Evolutionary conservation across 2,329 filamentous ascomycete species (phyloP), one percentile per base, ranked within the genome.

Genomic region (Pezicula rhizophila): DNA sequence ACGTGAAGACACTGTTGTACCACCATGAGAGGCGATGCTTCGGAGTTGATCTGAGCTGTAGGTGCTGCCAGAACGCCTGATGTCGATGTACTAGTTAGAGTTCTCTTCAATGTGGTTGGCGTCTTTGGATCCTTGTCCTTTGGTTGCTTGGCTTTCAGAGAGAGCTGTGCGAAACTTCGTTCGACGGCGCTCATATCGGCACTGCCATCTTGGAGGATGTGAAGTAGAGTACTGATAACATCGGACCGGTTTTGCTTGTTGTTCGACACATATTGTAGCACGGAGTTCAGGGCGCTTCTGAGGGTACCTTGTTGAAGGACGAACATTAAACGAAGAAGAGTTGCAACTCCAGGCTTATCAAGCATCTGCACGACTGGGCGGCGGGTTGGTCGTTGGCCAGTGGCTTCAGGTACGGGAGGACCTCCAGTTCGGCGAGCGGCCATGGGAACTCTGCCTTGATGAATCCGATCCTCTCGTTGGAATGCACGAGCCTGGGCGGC

Each of bases 291-390:
- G 51, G 89, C 87, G 53, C 78, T 82, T 57, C 90, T 88, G 43
- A 93, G 85, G 53, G 88, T 93, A 18, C 88, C 89, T 55, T 92
- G 88, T 57, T 96, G 89, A 42, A 89, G 87, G 60, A 97, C 90
- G 66, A 99, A 99, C 92, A 99, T 96, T 8, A 99, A 78, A n/a
- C 95, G 88, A 39, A 99, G 77, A 31, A 99, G 74, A n/a, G 93
- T 97, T 23, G 95, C 93, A 56, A 99, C 85, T 23, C 95, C 93
- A 42, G 91, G 80, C 69, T 96, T 96, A 68, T 99, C 93, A 26
- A 99, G 80, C 86, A 99, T 96, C 65, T 99, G 93, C 20, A 96
- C 87, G 50, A 95, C 87, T 18, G 89, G 84, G 52, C 87, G 86
- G 49, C 88, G 83, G 60, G 87, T 85, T 34, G 76, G 70, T 70